Evolutionary conservation across 495 filamentous ascomycete species (phyloP).

Genomic region (Aspergillus conjunctus): DNA sequence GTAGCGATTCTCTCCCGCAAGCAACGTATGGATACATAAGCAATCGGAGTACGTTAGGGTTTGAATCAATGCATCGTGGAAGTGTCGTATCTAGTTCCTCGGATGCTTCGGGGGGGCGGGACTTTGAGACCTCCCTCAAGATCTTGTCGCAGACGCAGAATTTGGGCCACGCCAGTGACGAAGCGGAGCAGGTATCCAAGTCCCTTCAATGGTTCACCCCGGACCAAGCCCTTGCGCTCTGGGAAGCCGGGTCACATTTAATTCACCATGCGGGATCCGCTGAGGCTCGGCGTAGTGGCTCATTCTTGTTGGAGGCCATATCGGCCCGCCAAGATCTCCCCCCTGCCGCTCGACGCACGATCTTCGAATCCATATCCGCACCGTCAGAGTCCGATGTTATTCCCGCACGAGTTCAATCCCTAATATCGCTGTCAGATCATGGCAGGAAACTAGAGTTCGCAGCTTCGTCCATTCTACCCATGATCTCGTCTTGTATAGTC

Average conservation of each 20-base stretch:
- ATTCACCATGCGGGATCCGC: slow-evolving; percentile 40
- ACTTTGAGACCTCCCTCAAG: slow-evolving; percentile 43
- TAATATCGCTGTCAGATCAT: slow-evolving; percentile 50
- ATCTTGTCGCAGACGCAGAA: slow-evolving; percentile 41
- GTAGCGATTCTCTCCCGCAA: slow-evolving; percentile 36
- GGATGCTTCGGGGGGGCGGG: slow-evolving; percentile 44
- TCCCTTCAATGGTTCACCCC: slow-evolving; percentile 39
- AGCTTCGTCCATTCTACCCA: slow-evolving; percentile 41
- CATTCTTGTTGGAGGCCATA: slow-evolving; percentile 41
- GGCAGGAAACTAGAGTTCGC: slow-evolving; percentile 50
- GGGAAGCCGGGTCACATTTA: slow-evolving; percentile 46
- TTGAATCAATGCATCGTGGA: slow-evolving; percentile 50
- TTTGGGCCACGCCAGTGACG: slow-evolving; percentile 42
- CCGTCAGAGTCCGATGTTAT: slow-evolving; percentile 44
- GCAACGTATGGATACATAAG: slow-evolving; percentile 36
- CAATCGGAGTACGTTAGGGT: slow-evolving; percentile 35
- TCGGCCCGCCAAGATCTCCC: slow-evolving; percentile 47
- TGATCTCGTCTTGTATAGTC: slow-evolving; percentile 45
- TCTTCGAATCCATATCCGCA: slow-evolving; percentile 45
- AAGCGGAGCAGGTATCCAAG: slow-evolving; percentile 43
- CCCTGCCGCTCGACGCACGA: slow-evolving; percentile 33
- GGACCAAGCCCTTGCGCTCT: slow-evolving; percentile 46
- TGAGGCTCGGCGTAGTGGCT: slow-evolving; percentile 44
- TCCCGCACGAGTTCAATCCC: slow-evolving; percentile 41
- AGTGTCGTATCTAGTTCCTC: slow-evolving; percentile 49